Base-by-base conservation (phyloP, 2,329 filamentous ascomycete species). In the Podosphaera fusca region DNA sequence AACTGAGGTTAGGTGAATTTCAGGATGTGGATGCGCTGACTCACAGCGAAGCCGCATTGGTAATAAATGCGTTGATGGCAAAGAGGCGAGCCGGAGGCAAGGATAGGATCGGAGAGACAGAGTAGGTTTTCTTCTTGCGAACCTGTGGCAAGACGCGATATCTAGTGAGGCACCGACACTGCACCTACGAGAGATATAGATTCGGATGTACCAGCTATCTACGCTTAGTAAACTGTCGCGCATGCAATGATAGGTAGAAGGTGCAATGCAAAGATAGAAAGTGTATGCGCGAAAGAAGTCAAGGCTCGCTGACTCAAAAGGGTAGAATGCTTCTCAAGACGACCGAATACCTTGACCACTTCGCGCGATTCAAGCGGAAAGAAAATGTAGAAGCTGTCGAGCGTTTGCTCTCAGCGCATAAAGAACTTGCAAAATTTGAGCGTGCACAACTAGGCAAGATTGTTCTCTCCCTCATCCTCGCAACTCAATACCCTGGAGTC, bases 371-470 rank as follows among this genome's bases (percentile, higher is more conserved):
- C 77, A 94, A 95, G 73, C 82, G 89, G 65, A 88, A 90, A 69
- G 87, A 94, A 69, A 92, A 92, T 63, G 85, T 95, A 67, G 86
- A 95, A 72, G 86, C 87, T n/a, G 87, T 96, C 36, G 88, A 94
- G 71, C 81, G 87, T 59, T 74, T 95, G 64, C 77, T 95, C 61
- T 85, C 85, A 63, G 79, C 83, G 58, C 84, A 87, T 67, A 80
- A 81, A 61, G 81, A 87, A 68, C 74, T 98, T 64, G 85, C 87
- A 66, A 85, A 88, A 69, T 96, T 96, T 68, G 92, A 98, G 76
- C 80, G 87, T 65, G 89, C 87, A 50, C 87, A 95, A 72, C 75
- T 96, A 61, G 90, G 88, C 89, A 31, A 53, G 50, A 53, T 21
- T 14, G 31, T 6, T 36, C 74, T 59, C 75, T 70, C 60, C 34